Conservation (phyloP, 176 grass and related monocot genomes). For the Avena eriantha region DNA sequence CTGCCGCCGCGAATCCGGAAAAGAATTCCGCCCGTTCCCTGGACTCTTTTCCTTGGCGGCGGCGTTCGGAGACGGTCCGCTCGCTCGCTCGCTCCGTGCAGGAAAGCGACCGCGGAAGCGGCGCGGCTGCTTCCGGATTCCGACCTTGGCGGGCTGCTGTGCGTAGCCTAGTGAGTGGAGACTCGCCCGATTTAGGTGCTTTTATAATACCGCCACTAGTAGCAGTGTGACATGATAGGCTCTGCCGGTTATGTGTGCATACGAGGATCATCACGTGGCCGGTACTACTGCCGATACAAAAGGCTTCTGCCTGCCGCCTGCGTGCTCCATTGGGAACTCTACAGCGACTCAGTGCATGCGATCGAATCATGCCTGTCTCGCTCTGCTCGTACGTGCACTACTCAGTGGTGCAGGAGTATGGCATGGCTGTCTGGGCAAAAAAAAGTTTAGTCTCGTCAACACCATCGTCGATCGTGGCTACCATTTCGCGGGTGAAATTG, state of each 20-base stretch:
- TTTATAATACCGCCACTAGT: neutral
- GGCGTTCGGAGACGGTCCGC: neutral
- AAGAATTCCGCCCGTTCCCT: neutral
- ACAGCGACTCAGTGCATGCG: neutral
- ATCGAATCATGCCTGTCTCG: slow-evolving; percentile 10
- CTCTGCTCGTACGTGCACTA: neutral
- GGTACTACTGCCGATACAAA: neutral
- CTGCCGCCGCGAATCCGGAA: slow-evolving; percentile 29
- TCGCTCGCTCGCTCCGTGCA: neutral
- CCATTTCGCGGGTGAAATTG: neutral
- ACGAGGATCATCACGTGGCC: neutral
- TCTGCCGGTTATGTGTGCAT: neutral
- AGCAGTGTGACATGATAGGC: neutral
- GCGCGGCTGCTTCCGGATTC: slow-evolving; percentile 16
- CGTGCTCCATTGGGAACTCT: slow-evolving; percentile 24
- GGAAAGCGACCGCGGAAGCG: slow-evolving; percentile 4
- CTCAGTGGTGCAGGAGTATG: neutral
- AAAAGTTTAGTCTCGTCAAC: neutral
- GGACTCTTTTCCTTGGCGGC: slow-evolving; percentile 8
- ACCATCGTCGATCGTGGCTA: too few relatives aligned
- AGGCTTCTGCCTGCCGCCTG: neutral
- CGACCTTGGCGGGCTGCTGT: neutral
- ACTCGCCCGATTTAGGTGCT: neutral
- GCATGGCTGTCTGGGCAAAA: neutral
- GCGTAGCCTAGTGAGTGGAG: neutral